Evolutionary conservation across 495 filamentous ascomycete genomes (phyloP), one percentile per base, ranked within the genome.

Genomic region (Saxophila tyrrhenica): DNA sequence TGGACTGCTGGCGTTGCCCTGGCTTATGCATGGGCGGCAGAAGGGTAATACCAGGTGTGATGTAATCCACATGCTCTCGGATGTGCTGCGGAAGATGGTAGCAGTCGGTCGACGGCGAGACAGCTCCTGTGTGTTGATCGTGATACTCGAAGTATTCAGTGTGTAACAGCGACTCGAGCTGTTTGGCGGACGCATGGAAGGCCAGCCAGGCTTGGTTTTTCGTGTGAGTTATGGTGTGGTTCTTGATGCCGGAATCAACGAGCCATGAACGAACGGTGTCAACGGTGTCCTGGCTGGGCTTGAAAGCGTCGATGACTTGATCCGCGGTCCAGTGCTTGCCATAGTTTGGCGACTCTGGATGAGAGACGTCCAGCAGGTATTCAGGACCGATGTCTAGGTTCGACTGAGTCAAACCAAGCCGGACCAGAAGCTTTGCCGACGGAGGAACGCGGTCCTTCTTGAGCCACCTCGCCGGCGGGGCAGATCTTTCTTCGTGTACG

Each of bases 41-140:
- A n/a, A 44, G 61, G 51, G 72, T 78, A 55, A 83, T 65, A 2
- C 77, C 77, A 0, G 67, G 62, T 11, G 65, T 70, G 9, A 65
- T 56, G 24, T 67, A 53, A 39, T 71, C 66, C 17, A 68, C 58
- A 42, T 68, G 59, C 51, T 65, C 58, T 20, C 59, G 60, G 45
- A 67, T 56, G 16, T 65, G 59, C 23, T 41, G 25, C 13, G 61
- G 61, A 3, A 65, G 42, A 25, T 51, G 51, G 43, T 68, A 63
- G 21, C 72, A 8, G 41, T 44, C 16, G 41, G 8, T 8, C 7
- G 41, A 7, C 15, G 41, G 41, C 3, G 41, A 5, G 16, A 17
- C 17, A n/a, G 7, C n/a, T 21, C 20, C 20, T 5, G 41, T 44
- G 41, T 17, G 16, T 5, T n/a, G 20, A n/a, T 44, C 41, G 7